Evolutionary conservation across 2,329 filamentous ascomycete genomes (phyloP).

Genomic region (Erysiphe pulchra): DNA sequence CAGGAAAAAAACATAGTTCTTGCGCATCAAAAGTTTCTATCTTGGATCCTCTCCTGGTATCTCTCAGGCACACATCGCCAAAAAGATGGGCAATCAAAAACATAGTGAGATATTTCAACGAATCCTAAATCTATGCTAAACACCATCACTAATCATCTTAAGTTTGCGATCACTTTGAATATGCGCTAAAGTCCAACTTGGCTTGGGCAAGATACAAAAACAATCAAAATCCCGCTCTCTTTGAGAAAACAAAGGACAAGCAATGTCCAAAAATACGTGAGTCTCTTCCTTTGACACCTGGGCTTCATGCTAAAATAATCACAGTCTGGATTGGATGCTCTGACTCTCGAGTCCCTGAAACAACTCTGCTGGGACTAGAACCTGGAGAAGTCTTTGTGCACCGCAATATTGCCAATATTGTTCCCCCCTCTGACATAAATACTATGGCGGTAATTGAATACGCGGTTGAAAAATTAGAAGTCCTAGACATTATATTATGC

Average conservation of each 20-base stretch:
- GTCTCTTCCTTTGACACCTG: constrained; percentile 7
- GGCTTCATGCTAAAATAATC: background rate
- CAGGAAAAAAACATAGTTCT: no score
- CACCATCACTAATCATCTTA: no score
- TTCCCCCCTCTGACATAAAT: constrained; percentile 51
- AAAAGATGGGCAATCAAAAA: no score
- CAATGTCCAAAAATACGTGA: constrained; percentile 37
- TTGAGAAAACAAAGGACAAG: constrained; percentile 37
- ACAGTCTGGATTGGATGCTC: constrained; percentile 67
- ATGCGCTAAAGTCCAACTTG: constrained; percentile 41
- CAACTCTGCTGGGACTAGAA: constrained; percentile 49
- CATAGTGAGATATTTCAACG: no score
- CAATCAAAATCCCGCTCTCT: constrained; percentile 43
- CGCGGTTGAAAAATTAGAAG: constrained; percentile 45
- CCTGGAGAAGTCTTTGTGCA: constrained; percentile 75
- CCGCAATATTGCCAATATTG: constrained; percentile 73
- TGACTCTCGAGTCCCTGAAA: constrained; percentile 66
- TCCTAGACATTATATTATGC: constrained; percentile 44
- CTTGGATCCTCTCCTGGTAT: no score
- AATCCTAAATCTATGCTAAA: no score
- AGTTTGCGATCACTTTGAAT: constrained; percentile 19
- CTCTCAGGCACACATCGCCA: no score
- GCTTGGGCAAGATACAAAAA: constrained; percentile 41
- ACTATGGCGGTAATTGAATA: constrained; percentile 55
- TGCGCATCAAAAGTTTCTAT: no score